Evolutionary conservation across 768 basidiomycete genomes (phyloP), one percentile per base, ranked within the genome.

Genomic region (Trametes coccinea): DNA sequence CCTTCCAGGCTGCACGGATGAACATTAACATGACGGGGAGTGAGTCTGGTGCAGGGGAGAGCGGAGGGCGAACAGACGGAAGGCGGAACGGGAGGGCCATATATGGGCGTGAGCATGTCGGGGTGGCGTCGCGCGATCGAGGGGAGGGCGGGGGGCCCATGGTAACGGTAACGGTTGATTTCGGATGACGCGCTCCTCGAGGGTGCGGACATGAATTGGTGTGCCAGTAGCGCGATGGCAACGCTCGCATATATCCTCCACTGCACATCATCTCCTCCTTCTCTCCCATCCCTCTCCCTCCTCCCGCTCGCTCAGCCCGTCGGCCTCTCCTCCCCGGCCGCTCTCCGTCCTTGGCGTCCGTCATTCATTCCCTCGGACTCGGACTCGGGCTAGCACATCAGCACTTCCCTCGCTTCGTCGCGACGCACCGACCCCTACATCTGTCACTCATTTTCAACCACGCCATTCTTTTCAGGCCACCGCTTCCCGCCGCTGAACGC

Each of bases 381-480:
- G 48, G 48, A 13, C 45, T 9, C 39, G 33, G 56, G 16, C 27
- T 33, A 17, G 9, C 41, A 5, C 30, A 33, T 30, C 30, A 49
- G 14, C 30, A 14, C 29, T 39, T 37, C 17, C 49, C 6, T 52
- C 57, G 30, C 37, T 33, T 34, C 30, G 40, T 6, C 29, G 43
- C n/a, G 22, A 22, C 22, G 34, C 43, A 29, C 48, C 57, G 57
- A 59, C 31, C 49, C 30, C 22, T 29, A 30, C 56, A 51, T 34
- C 57, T 33, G 57, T 59, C 57, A 59, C 17, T 59, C 57, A 13
- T 59, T 59, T 56, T 37, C 49, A 22, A 27, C 48, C 49, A 51
- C 43, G 50, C 41, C 49, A 27, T 34, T 59, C 49, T 17, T 59
- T 51, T 39, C 14, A 6, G 55, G 16, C 49, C 27, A n/a, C 22